A percentile compares a stretch with the other conserved stretches of the same genome.
phyloP scores from a whole-genome alignment of 73 alveolate species.

The Symbiodinium pilosum region DNA sequence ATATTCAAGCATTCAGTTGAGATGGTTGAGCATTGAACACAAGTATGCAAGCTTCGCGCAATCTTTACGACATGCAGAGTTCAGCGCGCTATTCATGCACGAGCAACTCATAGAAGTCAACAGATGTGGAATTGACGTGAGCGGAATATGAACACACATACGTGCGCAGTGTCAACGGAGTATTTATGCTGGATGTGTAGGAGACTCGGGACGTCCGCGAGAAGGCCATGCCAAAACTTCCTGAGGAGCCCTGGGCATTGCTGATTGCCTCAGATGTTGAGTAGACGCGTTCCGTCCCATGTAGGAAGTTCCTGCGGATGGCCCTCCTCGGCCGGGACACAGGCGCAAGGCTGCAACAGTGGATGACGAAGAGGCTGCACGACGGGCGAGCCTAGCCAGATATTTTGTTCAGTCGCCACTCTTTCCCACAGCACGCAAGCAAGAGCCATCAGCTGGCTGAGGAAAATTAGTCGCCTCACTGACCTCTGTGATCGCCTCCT shows the following conservation, averaged over 20 bases:
- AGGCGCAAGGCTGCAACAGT: background rate
- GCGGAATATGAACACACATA: too few species aligned
- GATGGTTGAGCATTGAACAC: too few species aligned
- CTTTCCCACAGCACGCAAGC: background rate
- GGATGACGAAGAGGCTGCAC: constrained; percentile 3
- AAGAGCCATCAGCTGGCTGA: background rate
- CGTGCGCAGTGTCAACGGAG: too few species aligned
- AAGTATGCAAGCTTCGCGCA: too few species aligned
- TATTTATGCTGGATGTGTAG: background rate
- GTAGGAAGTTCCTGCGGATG: constrained; percentile 63
- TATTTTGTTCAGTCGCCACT: background rate
- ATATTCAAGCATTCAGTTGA: background rate
- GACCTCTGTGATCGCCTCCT: background rate
- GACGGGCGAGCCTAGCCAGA: background rate
- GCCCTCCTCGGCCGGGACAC: constrained; percentile 67
- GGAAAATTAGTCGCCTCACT: constrained; percentile 66
- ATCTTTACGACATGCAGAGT: too few species aligned
- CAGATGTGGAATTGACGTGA: too few species aligned
- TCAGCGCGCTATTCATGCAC: too few species aligned
- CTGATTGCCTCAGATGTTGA: too few species aligned
- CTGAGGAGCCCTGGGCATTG: background rate
- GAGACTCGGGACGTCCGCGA: constrained; percentile 80
- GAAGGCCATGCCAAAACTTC: constrained; percentile 74
- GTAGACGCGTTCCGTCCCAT: too few species aligned
- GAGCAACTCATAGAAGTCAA: too few species aligned